Conservation (phyloP, 106 monocot genomes). For the Dioscorea dumetorum region DNA sequence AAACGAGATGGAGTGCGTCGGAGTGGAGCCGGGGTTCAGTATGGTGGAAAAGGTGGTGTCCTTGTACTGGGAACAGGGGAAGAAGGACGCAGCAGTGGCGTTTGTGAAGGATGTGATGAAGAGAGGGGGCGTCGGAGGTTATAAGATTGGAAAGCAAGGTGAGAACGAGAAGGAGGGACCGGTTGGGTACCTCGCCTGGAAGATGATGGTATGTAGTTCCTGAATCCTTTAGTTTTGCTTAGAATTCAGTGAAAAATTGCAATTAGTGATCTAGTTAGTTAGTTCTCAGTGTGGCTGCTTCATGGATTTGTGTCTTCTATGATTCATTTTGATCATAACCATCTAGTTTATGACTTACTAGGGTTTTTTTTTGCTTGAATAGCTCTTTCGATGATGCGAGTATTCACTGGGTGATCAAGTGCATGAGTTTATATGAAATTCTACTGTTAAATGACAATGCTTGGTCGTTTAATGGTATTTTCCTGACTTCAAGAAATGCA, state of each 20-base stretch:
- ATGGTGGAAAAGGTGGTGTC: slow-evolving; percentile 93
- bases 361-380: too few species aligned
- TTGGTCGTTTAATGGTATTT: too few species aligned
- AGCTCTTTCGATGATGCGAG: too few species aligned
- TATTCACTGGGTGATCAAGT: too few species aligned
- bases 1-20: slow-evolving; percentile 91
- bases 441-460: too few species aligned
- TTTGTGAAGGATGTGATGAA: slow-evolving; percentile 72
- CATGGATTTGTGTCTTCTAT: too few species aligned
- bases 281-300: too few species aligned
- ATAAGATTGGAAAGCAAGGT: slow-evolving; percentile 15
- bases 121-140: slow-evolving; percentile 41
- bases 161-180: slow-evolving; percentile 49
- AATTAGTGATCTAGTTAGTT: too few species aligned
- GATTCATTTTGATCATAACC: too few species aligned
- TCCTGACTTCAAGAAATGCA: too few species aligned
- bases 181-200: slow-evolving; percentile 88
- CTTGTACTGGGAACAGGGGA: slow-evolving; percentile 85
- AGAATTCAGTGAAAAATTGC: neutral
- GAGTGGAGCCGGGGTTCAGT: slow-evolving; percentile 80
- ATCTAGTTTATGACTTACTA: too few species aligned
- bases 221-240: neutral
- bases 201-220: slow-evolving; percentile 73
- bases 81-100: slow-evolving; percentile 60
- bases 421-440: too few species aligned